phyloP scores from a whole-genome alignment of 2,329 filamentous ascomycete species.

The Cercospora citrullina region DNA sequence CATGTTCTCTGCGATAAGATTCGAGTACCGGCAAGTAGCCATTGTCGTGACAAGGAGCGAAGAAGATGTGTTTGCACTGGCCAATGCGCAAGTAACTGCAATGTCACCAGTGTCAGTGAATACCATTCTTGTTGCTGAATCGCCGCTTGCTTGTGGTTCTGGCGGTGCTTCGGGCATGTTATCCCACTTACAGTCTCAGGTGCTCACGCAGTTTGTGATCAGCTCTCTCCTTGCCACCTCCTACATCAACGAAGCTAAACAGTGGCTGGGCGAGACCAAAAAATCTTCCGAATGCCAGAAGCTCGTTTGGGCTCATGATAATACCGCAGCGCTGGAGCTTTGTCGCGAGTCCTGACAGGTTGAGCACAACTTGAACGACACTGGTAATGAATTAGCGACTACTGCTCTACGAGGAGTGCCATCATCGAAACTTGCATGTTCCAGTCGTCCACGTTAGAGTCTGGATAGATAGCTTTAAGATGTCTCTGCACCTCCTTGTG shows the following conservation, averaged over 20 bases:
- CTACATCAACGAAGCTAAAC: conserved; percentile 52
- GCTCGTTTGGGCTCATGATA: conserved; percentile 42
- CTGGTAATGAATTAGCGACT: conserved; percentile 9
- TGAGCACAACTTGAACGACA: conserved; percentile 51
- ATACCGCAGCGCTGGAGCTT: conserved; percentile 47
- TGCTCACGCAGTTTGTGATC: conserved; percentile 51
- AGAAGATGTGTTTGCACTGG: conserved; percentile 49
- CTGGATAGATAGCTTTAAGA: conserved; percentile 44
- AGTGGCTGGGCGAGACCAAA: conserved; percentile 49
- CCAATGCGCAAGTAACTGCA: conserved; percentile 43
- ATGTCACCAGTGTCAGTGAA: background rate
- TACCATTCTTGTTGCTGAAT: background rate
- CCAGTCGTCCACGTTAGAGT: conserved; percentile 44
- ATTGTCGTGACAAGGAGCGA: conserved; percentile 51
- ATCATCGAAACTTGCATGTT: conserved; percentile 33
- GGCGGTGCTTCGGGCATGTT: background rate
- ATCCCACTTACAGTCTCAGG: conserved; percentile 41
- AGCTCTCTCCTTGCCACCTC: conserved; percentile 48
- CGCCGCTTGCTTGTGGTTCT: background rate
- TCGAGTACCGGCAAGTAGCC: conserved; percentile 50
- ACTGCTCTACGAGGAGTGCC: background rate
- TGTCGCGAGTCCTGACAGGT: conserved; percentile 47
- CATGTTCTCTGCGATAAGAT: conserved; percentile 46
- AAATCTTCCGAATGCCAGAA: conserved; percentile 46
- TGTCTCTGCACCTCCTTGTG: conserved; percentile 46